Base-by-base conservation (phyloP, 2,329 filamentous ascomycete species). In the Talaromyces amestolkiae region DNA sequence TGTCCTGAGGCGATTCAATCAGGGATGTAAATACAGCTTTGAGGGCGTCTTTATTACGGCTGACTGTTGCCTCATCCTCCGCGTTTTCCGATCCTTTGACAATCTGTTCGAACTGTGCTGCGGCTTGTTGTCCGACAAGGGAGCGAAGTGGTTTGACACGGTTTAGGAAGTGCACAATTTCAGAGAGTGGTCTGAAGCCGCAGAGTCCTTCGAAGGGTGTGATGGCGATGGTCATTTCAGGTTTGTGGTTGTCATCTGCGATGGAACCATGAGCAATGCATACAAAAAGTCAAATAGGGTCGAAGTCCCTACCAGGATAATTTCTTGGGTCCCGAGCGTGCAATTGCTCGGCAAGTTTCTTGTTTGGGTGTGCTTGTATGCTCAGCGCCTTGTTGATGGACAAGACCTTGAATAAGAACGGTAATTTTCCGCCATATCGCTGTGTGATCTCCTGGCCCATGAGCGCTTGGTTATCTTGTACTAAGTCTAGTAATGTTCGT, bases 201-300 rank as follows among this genome's bases (percentile, higher is more conserved):
- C 95, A 99, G 39, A 99, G 86, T 0, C 95, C 95, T 76, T 98
- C 94, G 70, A 99, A 99, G 0, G 92, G 90, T 0, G 95, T 98
- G 73, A 99, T 90, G 68, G 95, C 95, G 77, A 99, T 97, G 68
- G 95, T 93, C 95, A 99, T 99, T 81, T 99, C 95, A 39, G 95
- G 95, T 82, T 99, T 99, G 84, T 99, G 95, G 82, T 99, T 99
- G 82, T 98, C 94, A 83, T 99, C 93, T 79, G 56, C 17, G 15
- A 22, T 22, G 6, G 19, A 31, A 37, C 56, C 7, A 27, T 27
- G 51, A 54, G 51, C 31, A 54, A 54, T 19, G 51, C 31, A 4
- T 13, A 33, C 10, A 54, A 15, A 35, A 6, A 37, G 10, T 35
- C 35, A 37, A 19, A 54, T 22, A 24, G 51, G 5, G 41, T 13